These are phyloP conservation scores for Juglanconis juglandina DNA, from an alignment of 2,329 filamentous ascomycete species.

Conservation along the genomic window DNA sequence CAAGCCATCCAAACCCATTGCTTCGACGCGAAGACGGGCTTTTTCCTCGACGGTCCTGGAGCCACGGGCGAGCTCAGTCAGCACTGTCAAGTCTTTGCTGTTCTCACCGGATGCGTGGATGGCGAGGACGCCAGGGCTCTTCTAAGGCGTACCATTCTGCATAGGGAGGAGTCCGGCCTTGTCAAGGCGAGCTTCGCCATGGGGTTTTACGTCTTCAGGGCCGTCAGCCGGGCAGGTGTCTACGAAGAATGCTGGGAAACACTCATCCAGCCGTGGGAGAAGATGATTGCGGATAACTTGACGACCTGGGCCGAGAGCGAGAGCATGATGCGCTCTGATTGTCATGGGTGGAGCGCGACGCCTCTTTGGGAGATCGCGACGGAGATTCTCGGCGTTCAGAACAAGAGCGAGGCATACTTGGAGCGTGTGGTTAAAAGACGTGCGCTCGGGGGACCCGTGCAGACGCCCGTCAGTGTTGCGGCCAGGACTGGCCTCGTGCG, in stretches of 20 bases:
- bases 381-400: conserved; percentile 12
- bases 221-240: conserved; percentile 21
- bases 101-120: conserved; percentile 16
- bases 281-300: conserved; percentile 23
- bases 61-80: conserved; percentile 25
- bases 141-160: conserved; percentile 15
- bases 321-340: conserved; percentile 24
- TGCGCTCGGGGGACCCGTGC: neutral
- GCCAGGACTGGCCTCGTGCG: neutral
- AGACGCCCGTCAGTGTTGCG: neutral
- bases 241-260: conserved; percentile 21
- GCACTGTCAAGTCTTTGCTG: conserved; percentile 31
- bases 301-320: conserved; percentile 26
- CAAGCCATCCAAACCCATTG: conserved; percentile 26
- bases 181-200: conserved; percentile 21
- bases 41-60: conserved; percentile 26
- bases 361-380: conserved; percentile 24
- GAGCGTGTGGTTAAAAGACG: neutral
- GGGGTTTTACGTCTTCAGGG: conserved; percentile 24
- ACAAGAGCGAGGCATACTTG: neutral
- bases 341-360: conserved; percentile 24
- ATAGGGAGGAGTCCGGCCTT: conserved; percentile 2
- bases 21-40: conserved; percentile 24
- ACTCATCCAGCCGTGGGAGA: conserved; percentile 22
- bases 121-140: conserved; percentile 18